Base-by-base conservation (phyloP, 108 stramenopile species). In the Hondaea fermentalgiana region DNA sequence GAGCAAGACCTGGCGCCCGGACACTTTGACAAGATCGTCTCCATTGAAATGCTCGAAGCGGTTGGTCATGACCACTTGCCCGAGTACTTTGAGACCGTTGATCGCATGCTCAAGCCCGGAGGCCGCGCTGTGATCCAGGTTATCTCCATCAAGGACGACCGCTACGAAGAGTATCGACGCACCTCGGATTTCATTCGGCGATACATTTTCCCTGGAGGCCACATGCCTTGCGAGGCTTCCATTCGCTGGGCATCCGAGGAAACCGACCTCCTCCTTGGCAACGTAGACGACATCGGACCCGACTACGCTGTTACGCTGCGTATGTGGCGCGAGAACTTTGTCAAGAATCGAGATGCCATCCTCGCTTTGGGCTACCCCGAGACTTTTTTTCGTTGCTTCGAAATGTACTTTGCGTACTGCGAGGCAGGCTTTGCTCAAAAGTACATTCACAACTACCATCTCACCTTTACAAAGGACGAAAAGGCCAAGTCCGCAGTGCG, bases 11-110 rank as follows among this genome's bases (percentile, higher is more conserved):
- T 83, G 44, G 76, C 76, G n/a, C 55, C 91, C 0, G 91, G 91
- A 23, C 60, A 64, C 59, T 98, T 97, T 88, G 98, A 98, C 93
- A 95, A 97, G 59, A 96, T 98, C 59, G 90, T 99, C 5, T 95
- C 95, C 64, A 97, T 97, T 89, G 98, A 99, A 89, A 99, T 99
- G 98, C 97, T 99, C 89, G 98, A 99, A 87, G 98, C 98, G 43
- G 98, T 99, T 6, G 98, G 98, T 28, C 97, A 98, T 91, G 96
- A 96, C 49, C 96, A 97, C 87, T 93, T 94, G 51, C 88, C 88
- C 16, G 59, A 94, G 72, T 99, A 96, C 93, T 98, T 96, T 89
- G 96, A 95, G 92, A 95, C 96, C 19, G 96, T 96, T 4, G 97
- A 97, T 43, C 95, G 95, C 88, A 95, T 97, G 21, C 91, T 99